phyloP scores from a whole-genome alignment of 768 basidiomycete species.

The Mycena leptocephala region DNA sequence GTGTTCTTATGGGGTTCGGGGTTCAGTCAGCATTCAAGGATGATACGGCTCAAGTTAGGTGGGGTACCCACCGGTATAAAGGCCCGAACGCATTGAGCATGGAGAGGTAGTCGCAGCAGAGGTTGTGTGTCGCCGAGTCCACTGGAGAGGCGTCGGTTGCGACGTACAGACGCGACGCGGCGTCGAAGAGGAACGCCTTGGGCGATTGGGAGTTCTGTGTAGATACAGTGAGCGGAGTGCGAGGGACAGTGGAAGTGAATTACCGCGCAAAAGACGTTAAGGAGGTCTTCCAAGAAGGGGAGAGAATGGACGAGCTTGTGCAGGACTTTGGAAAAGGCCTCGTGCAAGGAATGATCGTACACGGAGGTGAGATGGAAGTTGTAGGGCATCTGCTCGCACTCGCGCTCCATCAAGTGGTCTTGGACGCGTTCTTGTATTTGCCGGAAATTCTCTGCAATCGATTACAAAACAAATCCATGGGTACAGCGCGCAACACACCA shows the following conservation, averaged over 20 bases:
- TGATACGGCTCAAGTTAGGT: neutral
- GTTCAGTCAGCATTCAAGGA: slow-evolving; percentile 7
- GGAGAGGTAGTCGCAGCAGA: slow-evolving; percentile 93
- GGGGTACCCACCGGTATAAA: slow-evolving; percentile 79
- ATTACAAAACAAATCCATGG: neutral
- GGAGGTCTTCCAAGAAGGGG: slow-evolving; percentile 88
- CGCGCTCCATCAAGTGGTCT: slow-evolving; percentile 87
- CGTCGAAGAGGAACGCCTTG: slow-evolving; percentile 96
- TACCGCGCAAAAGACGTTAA: slow-evolving; percentile 90
- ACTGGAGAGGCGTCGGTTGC: slow-evolving; percentile 95
- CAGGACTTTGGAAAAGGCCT: slow-evolving; percentile 92
- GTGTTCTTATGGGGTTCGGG: slow-evolving; percentile 53
- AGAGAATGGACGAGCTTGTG: slow-evolving; percentile 91
- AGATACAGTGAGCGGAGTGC: slow-evolving; percentile 16
- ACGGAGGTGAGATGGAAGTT: slow-evolving; percentile 95
- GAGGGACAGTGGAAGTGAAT: slow-evolving; percentile 39
- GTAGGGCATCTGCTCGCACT: slow-evolving; percentile 84
- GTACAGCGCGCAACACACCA: slow-evolving; percentile 62
- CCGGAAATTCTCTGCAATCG: slow-evolving; percentile 80
- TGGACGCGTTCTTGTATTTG: slow-evolving; percentile 91
- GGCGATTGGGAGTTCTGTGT: slow-evolving; percentile 90
- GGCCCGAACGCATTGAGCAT: slow-evolving; percentile 91
- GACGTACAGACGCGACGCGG: slow-evolving; percentile 87
- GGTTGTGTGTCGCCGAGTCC: slow-evolving; percentile 88
- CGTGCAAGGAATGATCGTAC: slow-evolving; percentile 92